Conservation (phyloP, 1,284 basidiomycete species). For the Cryptococcus sp. region DNA sequence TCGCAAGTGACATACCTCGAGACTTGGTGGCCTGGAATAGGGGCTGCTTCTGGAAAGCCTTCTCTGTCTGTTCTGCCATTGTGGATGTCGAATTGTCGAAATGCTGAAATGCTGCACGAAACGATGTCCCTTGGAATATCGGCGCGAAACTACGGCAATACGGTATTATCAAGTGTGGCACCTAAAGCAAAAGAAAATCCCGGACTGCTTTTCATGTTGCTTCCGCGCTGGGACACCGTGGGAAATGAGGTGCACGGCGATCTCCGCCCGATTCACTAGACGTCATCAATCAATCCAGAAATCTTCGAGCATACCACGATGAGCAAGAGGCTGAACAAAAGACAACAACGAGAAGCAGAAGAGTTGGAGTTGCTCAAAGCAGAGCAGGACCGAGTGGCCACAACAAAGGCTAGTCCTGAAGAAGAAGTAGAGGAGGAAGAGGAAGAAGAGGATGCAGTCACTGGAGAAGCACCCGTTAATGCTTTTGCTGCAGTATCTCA, state of each 20-base stretch:
- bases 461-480: conserved; percentile 20
- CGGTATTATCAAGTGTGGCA: too few relatives aligned
- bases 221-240: too few relatives aligned
- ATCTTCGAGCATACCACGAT: conserved; percentile 27
- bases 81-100: conserved; percentile 24
- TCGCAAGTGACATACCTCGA: conserved; percentile 61
- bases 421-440: conserved; percentile 31
- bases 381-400: conserved; percentile 28
- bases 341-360: conserved; percentile 77
- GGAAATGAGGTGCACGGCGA: too few relatives aligned
- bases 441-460: conserved; percentile 27
- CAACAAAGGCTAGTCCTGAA: conserved; percentile 12
- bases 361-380: conserved; percentile 53
- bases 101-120: too few relatives aligned
- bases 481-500: conserved; percentile 59
- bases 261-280: neutral
- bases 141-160: too few relatives aligned
- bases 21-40: conserved; percentile 98
- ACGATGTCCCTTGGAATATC: neutral
- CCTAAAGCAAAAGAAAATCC: too few relatives aligned
- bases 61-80: conserved; percentile 69
- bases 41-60: conserved; percentile 94
- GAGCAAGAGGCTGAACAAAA: conserved; percentile 60
- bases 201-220: too few relatives aligned
- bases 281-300: neutral